Evolutionary conservation across 2,329 filamentous ascomycete genomes (phyloP).

Genomic region (Dryadomyces quercivorus): DNA sequence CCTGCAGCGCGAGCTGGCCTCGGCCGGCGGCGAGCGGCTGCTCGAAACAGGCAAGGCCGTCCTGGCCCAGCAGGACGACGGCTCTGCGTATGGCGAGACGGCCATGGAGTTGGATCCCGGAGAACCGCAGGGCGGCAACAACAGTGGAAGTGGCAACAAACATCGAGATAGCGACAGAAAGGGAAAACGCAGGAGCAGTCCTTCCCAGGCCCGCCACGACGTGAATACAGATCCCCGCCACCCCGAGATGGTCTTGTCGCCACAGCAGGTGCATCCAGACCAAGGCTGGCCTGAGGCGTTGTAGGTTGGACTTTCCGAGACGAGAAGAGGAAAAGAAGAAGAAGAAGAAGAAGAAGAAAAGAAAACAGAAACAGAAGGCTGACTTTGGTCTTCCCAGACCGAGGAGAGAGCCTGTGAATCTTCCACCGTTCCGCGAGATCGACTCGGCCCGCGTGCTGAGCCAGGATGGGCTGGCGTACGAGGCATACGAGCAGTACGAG

Average conservation of each 20-base stretch:
- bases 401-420: constrained; percentile 3
- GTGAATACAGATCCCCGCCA: neutral
- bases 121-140: neutral
- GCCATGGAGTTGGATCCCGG: too few species aligned
- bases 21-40: constrained; percentile 10
- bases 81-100: neutral
- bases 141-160: neutral
- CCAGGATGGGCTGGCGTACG: constrained; percentile 2
- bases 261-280: constrained; percentile 9
- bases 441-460: constrained; percentile 6
- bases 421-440: constrained; percentile 10
- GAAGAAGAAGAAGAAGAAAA: neutral
- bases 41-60: constrained; percentile 10
- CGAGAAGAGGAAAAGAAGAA: neutral
- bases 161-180: neutral
- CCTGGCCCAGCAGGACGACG: constrained; percentile 6
- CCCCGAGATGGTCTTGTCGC: constrained; percentile 2
- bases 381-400: neutral
- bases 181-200: too few species aligned
- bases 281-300: constrained; percentile 10
- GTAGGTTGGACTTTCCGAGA: constrained; percentile 9
- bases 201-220: neutral
- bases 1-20: constrained; percentile 9
- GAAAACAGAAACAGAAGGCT: neutral
- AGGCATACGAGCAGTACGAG: neutral